Base-by-base conservation (phyloP, 805 yeast genomes). In the Saccharomycopsis fodiens region DNA sequence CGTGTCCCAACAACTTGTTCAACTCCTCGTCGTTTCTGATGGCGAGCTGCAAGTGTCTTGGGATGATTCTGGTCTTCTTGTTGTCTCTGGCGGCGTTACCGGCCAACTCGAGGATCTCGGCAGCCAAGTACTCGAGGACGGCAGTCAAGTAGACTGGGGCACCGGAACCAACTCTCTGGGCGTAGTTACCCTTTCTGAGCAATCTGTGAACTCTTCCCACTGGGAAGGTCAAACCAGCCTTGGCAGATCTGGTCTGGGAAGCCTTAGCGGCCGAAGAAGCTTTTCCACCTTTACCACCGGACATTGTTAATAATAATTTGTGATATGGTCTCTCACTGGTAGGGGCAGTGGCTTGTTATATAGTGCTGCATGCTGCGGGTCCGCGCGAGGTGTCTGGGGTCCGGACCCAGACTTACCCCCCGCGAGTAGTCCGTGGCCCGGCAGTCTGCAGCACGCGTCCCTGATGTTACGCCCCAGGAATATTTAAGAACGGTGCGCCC, bases 61-160 rank as follows among this genome's bases (percentile, higher is more conserved):
- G 97, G 62, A 88, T 87, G 61, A 89, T 89, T 83, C 97, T 89
- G 64, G 96, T 82, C 80, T 91, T 93, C 81, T 91, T 91, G 89
- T 86, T 88, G 72, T 91, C 97, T 78, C 96, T 85, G 53, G 97
- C 97, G 59, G 97, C 97, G 74, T 87, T 87, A 77, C 97, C 97
- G 54, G 97, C 97, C 70, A 87, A 82, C 76, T 91, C 97, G 63
- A 91, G 81, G 57, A 91, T 87, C 80, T 91, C 97, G 59, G 97
- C 97, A 66, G 96, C 89, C 67, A 91, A 79, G 69, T 91, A 91
- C 73, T 91, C 97, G 62, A 91, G 77, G 49, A 91, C 97, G 47
- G 97, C 95, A 58, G 97, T 89, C 66, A 91, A 78, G 74, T 89
- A 91, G 55, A 91, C 91, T 73, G 97, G 97, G 62, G 97, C 97